phyloP scores from a whole-genome alignment of 2,329 filamentous ascomycete species.

The Metarhizium rileyi region DNA sequence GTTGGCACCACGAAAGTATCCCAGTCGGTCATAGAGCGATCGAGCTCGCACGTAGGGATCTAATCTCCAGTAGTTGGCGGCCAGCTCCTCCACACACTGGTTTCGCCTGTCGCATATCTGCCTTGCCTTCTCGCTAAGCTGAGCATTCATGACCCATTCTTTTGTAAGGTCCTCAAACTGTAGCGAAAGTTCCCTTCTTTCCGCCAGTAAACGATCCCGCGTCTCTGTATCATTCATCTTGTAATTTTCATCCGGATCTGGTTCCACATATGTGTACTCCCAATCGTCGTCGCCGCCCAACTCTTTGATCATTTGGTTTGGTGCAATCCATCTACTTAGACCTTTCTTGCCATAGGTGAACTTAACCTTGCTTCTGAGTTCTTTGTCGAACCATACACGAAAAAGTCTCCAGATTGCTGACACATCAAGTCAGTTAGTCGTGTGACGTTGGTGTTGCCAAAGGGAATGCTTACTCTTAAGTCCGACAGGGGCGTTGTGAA shows the following conservation, averaged over 20 bases:
- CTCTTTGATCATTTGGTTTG: conserved; percentile 60
- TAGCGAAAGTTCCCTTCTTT: conserved; percentile 50
- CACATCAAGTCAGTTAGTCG: background rate
- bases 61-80: conserved; percentile 69
- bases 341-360: conserved; percentile 73
- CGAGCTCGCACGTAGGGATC: conserved; percentile 74
- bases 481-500: conserved; percentile 87
- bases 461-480: conserved; percentile 58
- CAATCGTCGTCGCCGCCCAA: conserved; percentile 73
- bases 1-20: conserved; percentile 56
- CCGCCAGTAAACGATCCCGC: conserved; percentile 49
- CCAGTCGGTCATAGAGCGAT: conserved; percentile 66
- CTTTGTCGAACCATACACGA: conserved; percentile 81
- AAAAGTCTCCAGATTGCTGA: conserved; percentile 83
- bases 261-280: conserved; percentile 69
- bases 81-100: conserved; percentile 48
- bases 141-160: conserved; percentile 49
- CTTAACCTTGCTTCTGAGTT: conserved; percentile 79
- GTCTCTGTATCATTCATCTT: conserved; percentile 52
- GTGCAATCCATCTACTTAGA: conserved; percentile 60
- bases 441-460: background rate
- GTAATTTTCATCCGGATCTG: conserved; percentile 60
- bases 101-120: conserved; percentile 44
- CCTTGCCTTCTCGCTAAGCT: conserved; percentile 28
- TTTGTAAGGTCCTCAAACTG: conserved; percentile 64